Evolutionary conservation across 192 early-diverging fungal genomes (phyloP).

Genomic region (Geosiphon pyriformis): DNA sequence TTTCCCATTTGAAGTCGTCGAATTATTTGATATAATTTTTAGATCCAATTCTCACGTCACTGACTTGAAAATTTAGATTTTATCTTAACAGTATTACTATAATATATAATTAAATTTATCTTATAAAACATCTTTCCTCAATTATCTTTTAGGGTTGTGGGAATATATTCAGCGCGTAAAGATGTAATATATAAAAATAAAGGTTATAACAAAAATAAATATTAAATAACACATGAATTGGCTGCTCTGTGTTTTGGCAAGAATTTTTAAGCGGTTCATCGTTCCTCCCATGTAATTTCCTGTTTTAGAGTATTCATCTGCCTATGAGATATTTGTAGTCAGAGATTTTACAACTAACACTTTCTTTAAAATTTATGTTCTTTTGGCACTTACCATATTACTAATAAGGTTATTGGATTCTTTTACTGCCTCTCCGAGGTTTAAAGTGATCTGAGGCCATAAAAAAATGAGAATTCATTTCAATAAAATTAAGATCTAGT

Average conservation of each 20-base stretch:
- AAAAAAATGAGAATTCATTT: neutral
- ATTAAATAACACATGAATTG: conserved; percentile 1
- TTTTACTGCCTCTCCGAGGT: conserved; percentile 18
- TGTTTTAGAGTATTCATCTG: conserved; percentile 10
- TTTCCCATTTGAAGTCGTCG: too few relatives aligned
- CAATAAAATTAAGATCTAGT: neutral
- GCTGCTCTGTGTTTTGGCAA: conserved; percentile 3
- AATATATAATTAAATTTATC: too few relatives aligned
- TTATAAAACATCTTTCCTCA: too few relatives aligned
- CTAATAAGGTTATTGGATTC: conserved; percentile 13
- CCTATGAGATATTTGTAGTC: neutral
- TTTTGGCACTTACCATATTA: conserved; percentile 12
- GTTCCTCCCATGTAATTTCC: conserved; percentile 5
- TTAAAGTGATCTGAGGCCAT: conserved; percentile 13
- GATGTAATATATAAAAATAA: conserved; percentile 23
- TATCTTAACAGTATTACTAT: too few relatives aligned
- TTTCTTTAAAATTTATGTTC: neutral
- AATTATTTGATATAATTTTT: too few relatives aligned
- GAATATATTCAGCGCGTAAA: neutral
- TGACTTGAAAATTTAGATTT: too few relatives aligned
- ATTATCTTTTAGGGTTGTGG: too few relatives aligned
- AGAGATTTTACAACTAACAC: neutral
- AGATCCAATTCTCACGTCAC: too few relatives aligned
- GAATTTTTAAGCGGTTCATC: conserved; percentile 7
- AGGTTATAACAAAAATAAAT: conserved; percentile 12